Base-by-base conservation (phyloP, 345 rosid species). In the Eucalyptus curtisii region DNA sequence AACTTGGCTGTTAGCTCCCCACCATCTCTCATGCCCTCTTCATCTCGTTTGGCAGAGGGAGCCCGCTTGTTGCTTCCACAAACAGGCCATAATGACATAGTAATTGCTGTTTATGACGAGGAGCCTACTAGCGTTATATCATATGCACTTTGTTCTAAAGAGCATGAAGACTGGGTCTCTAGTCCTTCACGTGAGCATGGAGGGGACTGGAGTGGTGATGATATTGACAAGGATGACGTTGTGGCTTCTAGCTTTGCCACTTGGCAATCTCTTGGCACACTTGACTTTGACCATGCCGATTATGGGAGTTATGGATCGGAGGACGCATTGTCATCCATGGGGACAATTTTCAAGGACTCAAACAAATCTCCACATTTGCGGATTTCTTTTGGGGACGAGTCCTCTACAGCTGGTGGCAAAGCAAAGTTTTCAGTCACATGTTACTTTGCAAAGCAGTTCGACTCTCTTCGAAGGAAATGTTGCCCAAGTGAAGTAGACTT, bases 111-210 rank as follows among this genome's bases (percentile, higher is more conserved):
- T 79, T 95, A 95, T 79, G 99, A 97, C n/a, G 92, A 94, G 92
- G 99, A 98, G 90, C 99, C 99, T 7, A 94, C 95, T 57, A 98
- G 99, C 87, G 92, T 97, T 48, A 95, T 98, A 80, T 95, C 99
- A 3, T 97, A 95, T 93, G 99, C 98, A 86, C 96, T 98, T 49
- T 93, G 93, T 90, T 95, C 98, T 88, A 95, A 93, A 92, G 96
- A 96, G 87, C 93, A 98, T 89, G 95, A 93, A 40, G 96, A 95
- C 84, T 96, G 96, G 98, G 93, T 97, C 37, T 87, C 90, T 87
- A 93, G 91, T 85, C 93, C 86, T 89, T 90, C 91, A 27, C 86
- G 87, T 89, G 95, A 93, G 87, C 89, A 88, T 48, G 96, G 91
- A 31, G 94, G 94, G 80, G 89, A 84, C 55, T 93, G 93, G 95